Evolutionary conservation across 2,329 filamentous ascomycete species (phyloP), one percentile per base, ranked within the genome.

Genomic region (Cladosporium sp.): DNA sequence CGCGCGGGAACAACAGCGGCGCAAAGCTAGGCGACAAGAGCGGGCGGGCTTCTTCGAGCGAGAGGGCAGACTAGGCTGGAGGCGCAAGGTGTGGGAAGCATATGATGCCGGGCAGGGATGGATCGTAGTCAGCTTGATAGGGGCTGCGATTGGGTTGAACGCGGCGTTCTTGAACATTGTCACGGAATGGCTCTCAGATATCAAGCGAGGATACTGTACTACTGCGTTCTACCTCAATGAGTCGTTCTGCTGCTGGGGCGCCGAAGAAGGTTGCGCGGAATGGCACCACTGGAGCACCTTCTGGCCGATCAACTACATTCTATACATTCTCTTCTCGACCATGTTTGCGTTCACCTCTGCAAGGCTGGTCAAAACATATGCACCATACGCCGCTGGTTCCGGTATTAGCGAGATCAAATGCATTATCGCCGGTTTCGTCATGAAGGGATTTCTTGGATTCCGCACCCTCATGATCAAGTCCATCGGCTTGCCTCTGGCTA

Each of bases 321-420:
- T 97, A 53, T 99, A 99, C 72, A 89, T 96, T 61, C 68, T 89
- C 53, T 94, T 95, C 74, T 91, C 90, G 56, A 59, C 39, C 20
- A 70, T 89, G 2, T 96, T 97, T 71, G 89, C 93, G 17, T 88
- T 89, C 55, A 87, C 87, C 3, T 87, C 92, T 2, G 92, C 92
- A 0, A 86, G 83, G 36, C 80, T 99, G 39, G 94, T 99, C 69
- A 94, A 91, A 71, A 86, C 85, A 1, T 97, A 94, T 73, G 92
- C 94, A 4, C 94, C 94, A 0, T 99, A 99, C 71, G 94, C 94
- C 10, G 94, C 94, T 34, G 94, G 94, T 15, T 96, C 91, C 12
- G 94, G 94, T 39, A 99, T 99, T 58, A 97, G 91, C 12, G 94
- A 99, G 77, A 99, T 99, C 80, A 99, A 99, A 75, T 96, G 91